phyloP scores from a whole-genome alignment of 768 basidiomycete genomes.

The Crepidotus variabilis region DNA sequence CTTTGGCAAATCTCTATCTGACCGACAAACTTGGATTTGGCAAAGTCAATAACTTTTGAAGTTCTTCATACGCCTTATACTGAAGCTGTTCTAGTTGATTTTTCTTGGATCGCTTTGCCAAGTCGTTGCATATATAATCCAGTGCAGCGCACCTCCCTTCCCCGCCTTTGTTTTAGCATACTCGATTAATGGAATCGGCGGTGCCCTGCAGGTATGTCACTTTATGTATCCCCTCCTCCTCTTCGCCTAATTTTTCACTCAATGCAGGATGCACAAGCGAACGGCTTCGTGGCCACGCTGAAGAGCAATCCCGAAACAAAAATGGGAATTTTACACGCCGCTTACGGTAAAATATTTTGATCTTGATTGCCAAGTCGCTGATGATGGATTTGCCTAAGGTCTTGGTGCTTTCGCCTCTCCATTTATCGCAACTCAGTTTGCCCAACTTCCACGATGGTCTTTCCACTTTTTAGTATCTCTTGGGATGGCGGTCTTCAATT shows the following conservation, averaged over 20 bases:
- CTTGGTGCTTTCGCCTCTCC: conserved; percentile 67
- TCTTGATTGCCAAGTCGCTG: neutral
- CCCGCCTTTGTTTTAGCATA: conserved; percentile 53
- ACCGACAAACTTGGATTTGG: conserved; percentile 39
- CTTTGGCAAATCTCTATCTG: conserved; percentile 34
- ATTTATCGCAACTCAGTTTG: conserved; percentile 78
- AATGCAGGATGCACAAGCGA: conserved; percentile 64
- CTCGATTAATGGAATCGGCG: conserved; percentile 38
- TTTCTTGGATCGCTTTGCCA: conserved; percentile 44
- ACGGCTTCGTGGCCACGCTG: conserved; percentile 62
- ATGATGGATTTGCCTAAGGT: conserved; percentile 31
- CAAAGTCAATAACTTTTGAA: conserved; percentile 24
- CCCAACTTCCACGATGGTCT: conserved; percentile 63
- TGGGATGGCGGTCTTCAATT: conserved; percentile 59
- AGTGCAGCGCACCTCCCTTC: conserved; percentile 57
- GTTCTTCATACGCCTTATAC: neutral
- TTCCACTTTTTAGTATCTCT: conserved; percentile 75
- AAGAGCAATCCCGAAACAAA: conserved; percentile 54
- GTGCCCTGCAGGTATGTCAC: conserved; percentile 41
- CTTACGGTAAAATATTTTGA: conserved; percentile 46
- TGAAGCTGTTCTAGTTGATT: conserved; percentile 12
- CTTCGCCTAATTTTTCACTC: neutral
- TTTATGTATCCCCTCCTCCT: neutral
- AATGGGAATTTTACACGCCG: conserved; percentile 67
- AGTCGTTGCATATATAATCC: conserved; percentile 49